Conservation (phyloP, 1,284 basidiomycete genomes). For the Leccinum cinnamomeum region DNA sequence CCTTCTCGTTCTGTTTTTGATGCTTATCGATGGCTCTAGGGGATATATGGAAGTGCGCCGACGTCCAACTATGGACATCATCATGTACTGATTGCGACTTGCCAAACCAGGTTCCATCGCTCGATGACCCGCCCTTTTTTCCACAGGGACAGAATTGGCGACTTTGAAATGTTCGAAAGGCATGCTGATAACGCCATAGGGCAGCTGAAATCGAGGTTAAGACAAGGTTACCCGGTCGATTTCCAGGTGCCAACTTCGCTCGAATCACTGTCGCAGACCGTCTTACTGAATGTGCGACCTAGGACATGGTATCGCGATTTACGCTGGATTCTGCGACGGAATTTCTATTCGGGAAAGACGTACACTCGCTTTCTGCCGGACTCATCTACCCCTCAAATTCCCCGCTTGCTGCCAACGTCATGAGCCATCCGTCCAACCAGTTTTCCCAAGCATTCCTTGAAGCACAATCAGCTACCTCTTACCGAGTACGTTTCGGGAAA, state of each 20-base stretch:
- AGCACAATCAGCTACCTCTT: conserved; percentile 28
- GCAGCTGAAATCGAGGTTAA: conserved; percentile 41
- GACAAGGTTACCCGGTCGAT: conserved; percentile 48
- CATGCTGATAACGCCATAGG: conserved; percentile 44
- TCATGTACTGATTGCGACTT: conserved; percentile 7
- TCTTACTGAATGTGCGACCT: background rate
- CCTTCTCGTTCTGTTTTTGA: background rate
- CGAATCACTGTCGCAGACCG: background rate
- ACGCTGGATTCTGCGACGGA: conserved; percentile 43
- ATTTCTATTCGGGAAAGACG: conserved; percentile 40
- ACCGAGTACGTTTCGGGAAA: conserved; percentile 23
- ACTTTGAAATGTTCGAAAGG: conserved; percentile 54
- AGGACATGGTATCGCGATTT: conserved; percentile 43
- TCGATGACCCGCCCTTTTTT: conserved; percentile 60
- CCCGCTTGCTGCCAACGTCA: conserved; percentile 6
- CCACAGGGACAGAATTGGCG: conserved; percentile 48
- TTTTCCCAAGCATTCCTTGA: conserved; percentile 35
- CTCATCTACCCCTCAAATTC: conserved; percentile 30
- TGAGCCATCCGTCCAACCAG: conserved; percentile 32
- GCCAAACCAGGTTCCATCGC: conserved; percentile 47
- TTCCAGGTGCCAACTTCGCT: conserved; percentile 41
- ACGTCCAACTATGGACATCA: background rate
- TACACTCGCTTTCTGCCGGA: conserved; percentile 32
- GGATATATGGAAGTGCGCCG: conserved; percentile 52
- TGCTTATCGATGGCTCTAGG: conserved; percentile 31